Evolutionary conservation across 306 rosid genomes (phyloP).

Genomic region (Quillaja saponaria): DNA sequence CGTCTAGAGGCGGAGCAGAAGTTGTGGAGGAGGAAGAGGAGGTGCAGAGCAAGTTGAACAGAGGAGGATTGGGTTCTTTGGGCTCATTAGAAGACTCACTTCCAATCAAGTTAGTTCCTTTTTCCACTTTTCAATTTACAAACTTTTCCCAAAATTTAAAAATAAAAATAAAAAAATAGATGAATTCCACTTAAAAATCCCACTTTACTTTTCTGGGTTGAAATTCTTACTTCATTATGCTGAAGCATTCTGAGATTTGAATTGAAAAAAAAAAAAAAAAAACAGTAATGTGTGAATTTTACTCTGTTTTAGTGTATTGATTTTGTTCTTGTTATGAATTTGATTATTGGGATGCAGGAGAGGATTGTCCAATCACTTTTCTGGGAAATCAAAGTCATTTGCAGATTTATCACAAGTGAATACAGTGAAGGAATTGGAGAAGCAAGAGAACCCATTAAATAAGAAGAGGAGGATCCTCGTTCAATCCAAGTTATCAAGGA

Average conservation of each 20-base stretch:
- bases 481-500: conserved; percentile 69
- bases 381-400: conserved; percentile 91
- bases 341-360: conserved; percentile 49
- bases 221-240: neutral
- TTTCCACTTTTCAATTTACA: neutral
- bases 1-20: conserved; percentile 18
- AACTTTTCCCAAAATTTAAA: neutral
- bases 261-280: no score
- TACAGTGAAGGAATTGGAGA: conserved; percentile 54
- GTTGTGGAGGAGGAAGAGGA: conserved; percentile 46
- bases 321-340: neutral
- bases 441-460: conserved; percentile 77
- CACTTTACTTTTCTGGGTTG: neutral
- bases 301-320: neutral
- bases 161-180: no score
- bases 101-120: conserved; percentile 72
- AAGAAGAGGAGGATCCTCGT: conserved; percentile 75
- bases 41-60: conserved; percentile 51
- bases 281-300: no score
- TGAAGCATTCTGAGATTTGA: no score
- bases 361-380: conserved; percentile 76
- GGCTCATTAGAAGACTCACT: conserved; percentile 76
- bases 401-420: conserved; percentile 61
- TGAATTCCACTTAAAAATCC: neutral
- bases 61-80: conserved; percentile 50